Conservation (phyloP, 352 stramenopile genomes). For the Globisporangium irregulare region DNA sequence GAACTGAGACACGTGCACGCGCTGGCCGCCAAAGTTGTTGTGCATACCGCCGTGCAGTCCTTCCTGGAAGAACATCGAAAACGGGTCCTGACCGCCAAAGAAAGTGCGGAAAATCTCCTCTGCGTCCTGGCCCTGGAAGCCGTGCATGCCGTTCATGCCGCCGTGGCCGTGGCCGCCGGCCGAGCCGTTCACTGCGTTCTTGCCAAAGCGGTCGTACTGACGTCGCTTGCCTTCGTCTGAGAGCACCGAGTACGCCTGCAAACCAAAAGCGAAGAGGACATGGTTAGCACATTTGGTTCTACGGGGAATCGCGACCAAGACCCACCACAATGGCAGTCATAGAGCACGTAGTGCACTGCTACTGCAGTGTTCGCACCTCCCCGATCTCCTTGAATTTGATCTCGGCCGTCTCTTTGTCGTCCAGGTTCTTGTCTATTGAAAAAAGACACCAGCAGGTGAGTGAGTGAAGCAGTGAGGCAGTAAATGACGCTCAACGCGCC, state of each 20-base stretch:
- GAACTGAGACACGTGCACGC: constrained; percentile 80
- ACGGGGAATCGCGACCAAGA: background rate
- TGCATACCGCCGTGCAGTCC: constrained; percentile 51
- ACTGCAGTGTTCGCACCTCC: constrained; percentile 39
- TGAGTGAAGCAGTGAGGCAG: background rate
- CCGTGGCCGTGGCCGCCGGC: constrained; percentile 25
- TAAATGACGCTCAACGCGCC: background rate
- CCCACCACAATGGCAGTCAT: background rate
- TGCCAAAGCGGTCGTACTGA: constrained; percentile 91
- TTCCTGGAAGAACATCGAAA: constrained; percentile 85
- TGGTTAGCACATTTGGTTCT: background rate
- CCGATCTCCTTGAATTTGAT: constrained; percentile 90
- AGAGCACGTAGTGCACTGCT: background rate
- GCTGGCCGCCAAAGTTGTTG: constrained; percentile 44
- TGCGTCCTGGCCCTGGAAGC: constrained; percentile 70
- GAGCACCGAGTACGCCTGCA: constrained; percentile 87
- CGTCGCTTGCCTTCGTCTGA: constrained; percentile 86
- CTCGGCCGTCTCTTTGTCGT: constrained; percentile 85
- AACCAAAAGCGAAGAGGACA: background rate
- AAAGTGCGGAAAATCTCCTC: constrained; percentile 84
- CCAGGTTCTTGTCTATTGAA: constrained; percentile 82
- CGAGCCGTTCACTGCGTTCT: constrained; percentile 55
- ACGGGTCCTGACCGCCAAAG: constrained; percentile 79
- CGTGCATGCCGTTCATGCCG: constrained; percentile 32
- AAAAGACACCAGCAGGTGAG: background rate